A percentile compares a stretch with the other conserved stretches of the same genome.
These are phyloP conservation scores for Thelonectria discophora DNA, from an alignment of 2,329 filamentous ascomycete genomes.

Conservation along the genomic window DNA sequence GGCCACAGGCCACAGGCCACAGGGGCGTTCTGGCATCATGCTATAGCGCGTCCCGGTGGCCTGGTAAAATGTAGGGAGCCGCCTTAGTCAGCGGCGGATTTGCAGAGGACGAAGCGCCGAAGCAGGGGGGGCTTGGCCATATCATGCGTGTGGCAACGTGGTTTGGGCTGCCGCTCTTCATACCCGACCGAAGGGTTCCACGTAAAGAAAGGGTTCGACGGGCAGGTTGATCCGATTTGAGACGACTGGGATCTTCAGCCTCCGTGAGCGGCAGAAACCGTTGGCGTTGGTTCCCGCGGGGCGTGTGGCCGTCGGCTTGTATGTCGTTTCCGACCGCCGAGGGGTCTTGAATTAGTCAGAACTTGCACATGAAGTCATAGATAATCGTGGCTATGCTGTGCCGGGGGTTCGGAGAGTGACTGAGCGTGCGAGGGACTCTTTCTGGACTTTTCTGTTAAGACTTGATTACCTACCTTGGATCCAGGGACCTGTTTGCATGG, in stretches of 20 bases:
- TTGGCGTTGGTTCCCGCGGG: neutral
- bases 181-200: neutral
- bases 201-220: neutral
- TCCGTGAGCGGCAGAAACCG: neutral
- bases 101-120: neutral
- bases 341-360: neutral
- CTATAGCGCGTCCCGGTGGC: neutral
- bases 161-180: neutral
- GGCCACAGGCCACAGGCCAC: too few species aligned
- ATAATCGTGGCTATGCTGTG: neutral
- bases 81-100: constrained; percentile 3
- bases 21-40: neutral
- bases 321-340: neutral
- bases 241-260: neutral
- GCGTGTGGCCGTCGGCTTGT: neutral
- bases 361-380: neutral
- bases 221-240: neutral
- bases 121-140: neutral
- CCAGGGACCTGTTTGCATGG: too few species aligned
- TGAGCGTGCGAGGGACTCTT: too few species aligned
- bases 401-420: neutral
- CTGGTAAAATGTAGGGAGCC: neutral
- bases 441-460: too few species aligned
- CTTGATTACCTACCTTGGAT: too few species aligned
- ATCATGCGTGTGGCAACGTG: neutral